Conservation (phyloP, 1,139 yeast species). For the Yamadazyma friedrichii region DNA sequence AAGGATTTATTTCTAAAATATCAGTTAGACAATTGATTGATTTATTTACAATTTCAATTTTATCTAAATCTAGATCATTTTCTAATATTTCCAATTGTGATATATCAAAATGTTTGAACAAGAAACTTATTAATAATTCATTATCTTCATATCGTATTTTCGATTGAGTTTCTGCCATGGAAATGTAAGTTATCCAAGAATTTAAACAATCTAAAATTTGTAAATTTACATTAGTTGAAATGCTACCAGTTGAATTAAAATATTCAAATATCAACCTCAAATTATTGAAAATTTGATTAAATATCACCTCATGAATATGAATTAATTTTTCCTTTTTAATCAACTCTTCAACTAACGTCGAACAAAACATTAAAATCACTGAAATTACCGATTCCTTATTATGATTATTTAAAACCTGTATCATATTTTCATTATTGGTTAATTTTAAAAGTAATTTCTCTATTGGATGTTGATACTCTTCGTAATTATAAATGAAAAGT, state of each 20-base stretch:
- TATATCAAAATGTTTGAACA: constrained; percentile 21
- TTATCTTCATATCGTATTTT: constrained; percentile 29
- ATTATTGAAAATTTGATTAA: constrained; percentile 22
- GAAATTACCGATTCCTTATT: constrained; percentile 8
- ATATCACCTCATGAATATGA: constrained; percentile 30
- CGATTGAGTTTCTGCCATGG: constrained; percentile 35
- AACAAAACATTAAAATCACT: constrained; percentile 31
- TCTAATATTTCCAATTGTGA: background rate
- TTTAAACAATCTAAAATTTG: constrained; percentile 30
- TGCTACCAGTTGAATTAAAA: constrained; percentile 1
- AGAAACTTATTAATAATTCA: constrained; percentile 16
- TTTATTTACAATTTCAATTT: constrained; percentile 24
- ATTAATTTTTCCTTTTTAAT: constrained; percentile 29
- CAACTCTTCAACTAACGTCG: constrained; percentile 59
- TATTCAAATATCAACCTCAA: constrained; percentile 8
- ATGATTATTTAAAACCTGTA: background rate
- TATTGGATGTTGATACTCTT: constrained; percentile 16
- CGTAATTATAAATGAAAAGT: constrained; percentile 39
- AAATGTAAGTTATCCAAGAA: constrained; percentile 34
- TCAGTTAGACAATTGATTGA: constrained; percentile 42
- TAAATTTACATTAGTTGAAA: constrained; percentile 15
- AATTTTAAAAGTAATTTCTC: constrained; percentile 1
- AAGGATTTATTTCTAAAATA: constrained; percentile 45
- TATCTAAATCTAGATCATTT: constrained; percentile 12
- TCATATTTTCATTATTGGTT: background rate